Evolutionary conservation across 345 rosid genomes (phyloP), one percentile per base, ranked within the genome.

Genomic region (Hibiscus mutabilis): DNA sequence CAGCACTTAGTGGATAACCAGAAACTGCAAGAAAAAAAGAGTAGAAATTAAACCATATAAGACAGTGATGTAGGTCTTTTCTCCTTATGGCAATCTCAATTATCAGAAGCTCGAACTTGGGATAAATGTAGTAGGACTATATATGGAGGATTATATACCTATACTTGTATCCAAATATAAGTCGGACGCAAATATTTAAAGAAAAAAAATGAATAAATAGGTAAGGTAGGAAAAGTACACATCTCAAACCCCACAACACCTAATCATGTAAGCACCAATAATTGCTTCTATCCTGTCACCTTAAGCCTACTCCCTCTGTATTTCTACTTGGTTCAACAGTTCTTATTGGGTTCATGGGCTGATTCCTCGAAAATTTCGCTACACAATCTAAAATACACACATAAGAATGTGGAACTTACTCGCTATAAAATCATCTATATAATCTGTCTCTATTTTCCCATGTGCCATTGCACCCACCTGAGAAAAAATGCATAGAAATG

Each of bases 391-490:
- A 56, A 10, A 52, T 37, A 63, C 10, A n/a, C 12, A 68, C 25
- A 15, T 14, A 11, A 49, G 46, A 9, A 46, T 31, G 68, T 29
- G 21, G 49, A 49, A 61, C 86, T 80, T 79, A 91, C 97, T 80
- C 13, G 97, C 80, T 56, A 91, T 79, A 65, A 77, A 79, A 75
- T 91, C 92, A 24, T 91, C 92, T 0, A 84, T 78, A 44, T 88
- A 91, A 14, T 88, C 89, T 0, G 77, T 70, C 2, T 84, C 79
- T 52, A 91, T 84, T 74, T 87, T 91, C 59, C 97, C 97, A 31
- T 94, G 97, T 14, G 97, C 85, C 98, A 94, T 88, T 2, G 97
- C 93, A 68, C 98, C 97, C 71, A 90, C 85, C 98, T 94, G 84
- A 66, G 4, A 74, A 66, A 66, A 55, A 33, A 68, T 61, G 62